A percentile compares a stretch with the other conserved stretches of the same genome.
phyloP scores from a whole-genome alignment of 192 early-diverging fungal species.

The Paraglomus brasilianum region DNA sequence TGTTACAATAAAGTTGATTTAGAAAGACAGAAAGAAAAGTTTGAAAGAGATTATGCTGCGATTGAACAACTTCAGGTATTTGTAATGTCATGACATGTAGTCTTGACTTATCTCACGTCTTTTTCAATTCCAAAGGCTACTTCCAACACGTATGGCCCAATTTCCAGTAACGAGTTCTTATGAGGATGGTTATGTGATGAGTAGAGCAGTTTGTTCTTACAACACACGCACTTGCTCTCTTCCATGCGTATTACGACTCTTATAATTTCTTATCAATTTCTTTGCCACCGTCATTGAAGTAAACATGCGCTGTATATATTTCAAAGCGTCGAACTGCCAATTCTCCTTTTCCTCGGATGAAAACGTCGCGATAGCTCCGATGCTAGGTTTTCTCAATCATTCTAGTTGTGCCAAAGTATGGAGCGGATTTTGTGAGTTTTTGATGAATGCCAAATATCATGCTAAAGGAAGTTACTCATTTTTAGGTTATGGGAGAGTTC shows the following conservation, averaged over 20 bases:
- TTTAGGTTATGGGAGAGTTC: constrained; percentile 50
- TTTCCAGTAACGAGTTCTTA: constrained; percentile 46
- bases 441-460: not conserved
- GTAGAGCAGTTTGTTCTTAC: not conserved
- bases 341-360: constrained; percentile 35
- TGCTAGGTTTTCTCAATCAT: constrained; percentile 79
- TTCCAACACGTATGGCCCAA: too few species aligned
- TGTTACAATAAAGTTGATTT: constrained; percentile 41
- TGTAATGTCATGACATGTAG: too few species aligned
- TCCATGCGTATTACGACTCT: not conserved
- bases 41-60: constrained; percentile 42
- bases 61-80: not conserved
- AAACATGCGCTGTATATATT: constrained; percentile 58
- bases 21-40: constrained; percentile 45
- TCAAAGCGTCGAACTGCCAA: constrained; percentile 38
- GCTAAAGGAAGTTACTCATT: not conserved
- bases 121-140: too few species aligned
- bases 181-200: constrained; percentile 67
- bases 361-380: constrained; percentile 69
- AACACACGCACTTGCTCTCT: not conserved
- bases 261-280: not conserved
- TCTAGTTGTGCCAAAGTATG: constrained; percentile 52
- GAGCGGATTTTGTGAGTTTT: constrained; percentile 32
- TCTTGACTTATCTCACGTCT: too few species aligned
- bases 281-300: constrained; percentile 42